Evolutionary conservation across 163 green algal genomes (phyloP).

Genomic region (Scenedesmus sp.): DNA sequence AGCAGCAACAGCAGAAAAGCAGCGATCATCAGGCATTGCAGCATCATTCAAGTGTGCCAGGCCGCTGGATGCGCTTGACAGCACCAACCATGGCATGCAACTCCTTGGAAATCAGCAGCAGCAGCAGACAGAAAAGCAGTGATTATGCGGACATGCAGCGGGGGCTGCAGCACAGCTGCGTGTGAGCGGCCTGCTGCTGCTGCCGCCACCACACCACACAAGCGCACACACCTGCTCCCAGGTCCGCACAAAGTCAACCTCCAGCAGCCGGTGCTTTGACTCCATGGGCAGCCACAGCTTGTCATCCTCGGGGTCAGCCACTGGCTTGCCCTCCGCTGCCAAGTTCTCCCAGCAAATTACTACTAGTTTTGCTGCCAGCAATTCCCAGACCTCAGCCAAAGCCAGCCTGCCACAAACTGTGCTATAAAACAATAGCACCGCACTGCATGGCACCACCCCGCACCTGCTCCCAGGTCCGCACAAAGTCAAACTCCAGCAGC

Average conservation of each 20-base stretch:
- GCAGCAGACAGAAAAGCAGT: background rate
- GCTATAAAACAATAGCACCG: too few relatives aligned
- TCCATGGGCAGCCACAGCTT: conserved; percentile 70
- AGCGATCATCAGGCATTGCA: background rate
- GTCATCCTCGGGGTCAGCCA: conserved; percentile 71
- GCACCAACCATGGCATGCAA: conserved; percentile 37
- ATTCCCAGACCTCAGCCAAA: background rate
- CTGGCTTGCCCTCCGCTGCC: conserved; percentile 60
- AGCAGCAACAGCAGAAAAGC: too few relatives aligned
- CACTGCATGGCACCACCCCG: too few relatives aligned
- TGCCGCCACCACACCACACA: background rate
- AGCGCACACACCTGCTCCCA: background rate
- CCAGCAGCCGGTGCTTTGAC: conserved; percentile 59
- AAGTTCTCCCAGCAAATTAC: too few relatives aligned
- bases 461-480: conserved; percentile 62
- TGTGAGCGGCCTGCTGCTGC: background rate
- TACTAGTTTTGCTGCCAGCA: too few relatives aligned
- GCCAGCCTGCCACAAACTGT: background rate
- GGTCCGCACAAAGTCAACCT: conserved; percentile 60
- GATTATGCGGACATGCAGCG: background rate
- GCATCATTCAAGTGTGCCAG: background rate
- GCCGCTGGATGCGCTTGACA: conserved; percentile 48
- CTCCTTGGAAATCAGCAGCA: conserved; percentile 12
- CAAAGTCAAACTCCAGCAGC: conserved; percentile 67
- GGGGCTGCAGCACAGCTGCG: background rate